Conservation (phyloP, 176 grass and related monocot genomes). For the Stipa capillata region DNA sequence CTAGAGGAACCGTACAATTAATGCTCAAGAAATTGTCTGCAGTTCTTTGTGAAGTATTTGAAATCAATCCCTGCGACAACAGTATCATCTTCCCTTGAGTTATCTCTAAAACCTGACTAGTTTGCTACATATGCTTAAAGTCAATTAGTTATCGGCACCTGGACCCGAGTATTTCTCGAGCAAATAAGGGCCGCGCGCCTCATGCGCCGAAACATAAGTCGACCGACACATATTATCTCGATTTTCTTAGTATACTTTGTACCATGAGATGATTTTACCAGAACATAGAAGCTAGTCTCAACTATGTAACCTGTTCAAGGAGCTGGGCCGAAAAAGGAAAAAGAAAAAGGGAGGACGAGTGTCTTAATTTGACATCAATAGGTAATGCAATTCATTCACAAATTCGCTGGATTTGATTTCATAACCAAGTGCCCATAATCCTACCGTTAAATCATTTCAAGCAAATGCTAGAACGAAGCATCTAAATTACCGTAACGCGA, state of each 20-base stretch:
- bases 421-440: background rate
- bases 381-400: background rate
- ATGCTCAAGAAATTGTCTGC: background rate
- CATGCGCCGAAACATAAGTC: background rate
- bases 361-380: background rate
- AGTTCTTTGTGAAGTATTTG: too few relatives aligned
- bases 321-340: background rate
- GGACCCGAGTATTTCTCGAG: too few relatives aligned
- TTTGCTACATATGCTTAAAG: background rate
- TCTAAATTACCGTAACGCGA: too few relatives aligned
- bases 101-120: too few relatives aligned
- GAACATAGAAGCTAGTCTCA: background rate
- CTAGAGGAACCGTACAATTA: background rate
- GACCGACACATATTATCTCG: background rate
- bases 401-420: background rate
- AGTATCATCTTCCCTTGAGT: background rate
- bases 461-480: background rate
- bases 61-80: too few relatives aligned
- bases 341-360: background rate
- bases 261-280: background rate
- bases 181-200: background rate
- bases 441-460: background rate
- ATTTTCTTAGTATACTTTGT: background rate
- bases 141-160: background rate
- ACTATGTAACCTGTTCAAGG: background rate